Evolutionary conservation across 2,329 filamentous ascomycete species (phyloP), one percentile per base, ranked within the genome.

Genomic region (Aspergillus ustus): DNA sequence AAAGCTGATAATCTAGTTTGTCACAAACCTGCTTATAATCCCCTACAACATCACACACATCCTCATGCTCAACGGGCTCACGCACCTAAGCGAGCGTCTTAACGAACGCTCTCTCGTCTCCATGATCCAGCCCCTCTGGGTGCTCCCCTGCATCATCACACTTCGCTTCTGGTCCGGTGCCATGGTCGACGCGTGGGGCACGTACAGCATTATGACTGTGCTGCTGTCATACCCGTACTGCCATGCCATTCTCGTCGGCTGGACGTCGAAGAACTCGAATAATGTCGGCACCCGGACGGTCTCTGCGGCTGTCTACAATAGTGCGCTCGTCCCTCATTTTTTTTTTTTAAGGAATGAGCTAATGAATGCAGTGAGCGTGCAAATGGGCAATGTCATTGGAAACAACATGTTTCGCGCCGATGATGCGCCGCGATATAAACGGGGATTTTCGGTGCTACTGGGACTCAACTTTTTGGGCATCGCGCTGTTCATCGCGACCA

Each of bases 21-120:
- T 85, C 22, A 82, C 86, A 1, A 91, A 89, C 68, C 71, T 91
- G 37, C 80, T 91, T 7, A 82, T 84, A 2, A 89, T 90, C n/a
- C 75, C 84, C 63, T 73, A 77, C 68, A 68, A 56, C 72, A 70
- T 73, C 4, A 66, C 65, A 19, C 63, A 66, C 62, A 72, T 81
- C 28, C 61, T 78, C 6, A 78, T 81, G 4, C 74, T 84, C 2
- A 68, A 83, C 13, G 67, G 75, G 43, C 70, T 81, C 15, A 82
- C 82, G 0, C 79, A 78, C 70, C 63, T 82, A 5, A 82, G 81
- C 2, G 81, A 83, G 43, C 74, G 74, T 29, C 70, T 82, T 60
- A 80, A 82, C 77, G 68, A 80, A 60, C 77, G 82, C 2, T 73
- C 82, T 2, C 71, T 85, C 1, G 74, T 84, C 15, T 73, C 81